A percentile compares a stretch with the other conserved stretches of the same genome.
These are phyloP conservation scores for Carallia brachiata DNA, from an alignment of 345 rosid genomes.

Conservation along the genomic window DNA sequence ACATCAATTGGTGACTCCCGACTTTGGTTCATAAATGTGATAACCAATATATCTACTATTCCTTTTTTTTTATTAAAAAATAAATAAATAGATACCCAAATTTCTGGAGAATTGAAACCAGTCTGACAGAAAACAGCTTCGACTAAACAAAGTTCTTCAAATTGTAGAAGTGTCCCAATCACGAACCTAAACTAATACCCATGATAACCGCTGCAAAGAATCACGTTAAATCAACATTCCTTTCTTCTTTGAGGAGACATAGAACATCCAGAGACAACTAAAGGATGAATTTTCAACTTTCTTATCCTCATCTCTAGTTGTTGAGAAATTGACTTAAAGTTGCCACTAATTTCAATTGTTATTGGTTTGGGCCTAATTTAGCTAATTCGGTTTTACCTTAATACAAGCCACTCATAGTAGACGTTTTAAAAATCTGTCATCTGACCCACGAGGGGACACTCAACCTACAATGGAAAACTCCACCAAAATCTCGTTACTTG, in stretches of 20 bases:
- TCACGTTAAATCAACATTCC: not conserved
- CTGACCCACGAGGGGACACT: not conserved
- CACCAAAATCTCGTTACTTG: not conserved
- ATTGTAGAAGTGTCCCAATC: no score
- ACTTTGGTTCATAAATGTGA: no score
- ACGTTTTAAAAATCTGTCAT: not conserved
- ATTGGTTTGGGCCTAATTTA: not conserved
- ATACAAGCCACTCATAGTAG: not conserved
- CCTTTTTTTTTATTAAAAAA: no score
- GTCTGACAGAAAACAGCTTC: no score
- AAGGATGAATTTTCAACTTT: not conserved
- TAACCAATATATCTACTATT: no score
- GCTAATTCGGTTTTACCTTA: no score
- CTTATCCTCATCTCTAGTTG: not conserved
- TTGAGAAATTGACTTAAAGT: slow-evolving; percentile 23
- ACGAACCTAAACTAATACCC: no score
- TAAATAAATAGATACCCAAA: no score
- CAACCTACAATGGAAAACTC: not conserved
- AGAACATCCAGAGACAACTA: not conserved
- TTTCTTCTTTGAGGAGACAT: not conserved
- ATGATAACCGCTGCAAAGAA: no score
- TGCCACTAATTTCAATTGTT: slow-evolving; percentile 1
- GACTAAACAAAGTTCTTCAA: no score
- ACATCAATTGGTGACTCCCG: no score
- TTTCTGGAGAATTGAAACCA: no score